phyloP scores from a whole-genome alignment of 352 stramenopile genomes.

The Globisporangium parvum region DNA sequence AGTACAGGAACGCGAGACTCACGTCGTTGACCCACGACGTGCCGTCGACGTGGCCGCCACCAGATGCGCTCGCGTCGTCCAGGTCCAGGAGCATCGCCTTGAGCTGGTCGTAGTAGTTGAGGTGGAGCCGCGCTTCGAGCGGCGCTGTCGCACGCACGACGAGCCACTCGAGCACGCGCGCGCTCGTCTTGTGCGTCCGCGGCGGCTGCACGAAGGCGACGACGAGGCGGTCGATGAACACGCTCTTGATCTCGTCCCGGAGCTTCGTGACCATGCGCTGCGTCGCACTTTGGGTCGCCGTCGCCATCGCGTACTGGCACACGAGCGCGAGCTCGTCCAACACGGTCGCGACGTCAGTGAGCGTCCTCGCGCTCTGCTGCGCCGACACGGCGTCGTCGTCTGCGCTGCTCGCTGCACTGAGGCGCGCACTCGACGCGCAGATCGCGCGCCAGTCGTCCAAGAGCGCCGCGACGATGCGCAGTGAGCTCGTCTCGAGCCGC shows the following conservation, averaged over 20 bases:
- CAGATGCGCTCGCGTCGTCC: slow-evolving; percentile 14
- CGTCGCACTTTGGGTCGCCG: slow-evolving; percentile 12
- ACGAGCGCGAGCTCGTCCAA: slow-evolving; percentile 41
- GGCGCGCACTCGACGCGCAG: not conserved
- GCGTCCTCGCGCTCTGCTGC: not conserved
- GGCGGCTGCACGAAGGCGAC: slow-evolving; percentile 28
- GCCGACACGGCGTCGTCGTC: not conserved
- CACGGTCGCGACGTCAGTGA: slow-evolving; percentile 10
- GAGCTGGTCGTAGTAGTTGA: slow-evolving; percentile 57
- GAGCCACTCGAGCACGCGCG: slow-evolving; percentile 20
- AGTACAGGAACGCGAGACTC: slow-evolving; percentile 62
- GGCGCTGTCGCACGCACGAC: slow-evolving; percentile 19
- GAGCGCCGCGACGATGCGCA: slow-evolving; percentile 22
- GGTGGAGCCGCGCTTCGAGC: slow-evolving; percentile 28
- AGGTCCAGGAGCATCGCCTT: slow-evolving; percentile 36
- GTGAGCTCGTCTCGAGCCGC: slow-evolving; percentile 21
- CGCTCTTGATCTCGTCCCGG: slow-evolving; percentile 37
- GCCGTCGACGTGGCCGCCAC: slow-evolving; percentile 3
- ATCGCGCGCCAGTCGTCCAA: slow-evolving; percentile 41
- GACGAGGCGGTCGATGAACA: slow-evolving; percentile 37
- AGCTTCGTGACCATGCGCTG: slow-evolving; percentile 34
- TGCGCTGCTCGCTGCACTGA: not conserved
- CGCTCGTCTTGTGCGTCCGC: not conserved
- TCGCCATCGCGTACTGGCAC: slow-evolving; percentile 36
- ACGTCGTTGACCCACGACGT: slow-evolving; percentile 50